Evolutionary conservation across 2,329 filamentous ascomycete species (phyloP), one percentile per base, ranked within the genome.

Genomic region (Xylariaceae sp.): DNA sequence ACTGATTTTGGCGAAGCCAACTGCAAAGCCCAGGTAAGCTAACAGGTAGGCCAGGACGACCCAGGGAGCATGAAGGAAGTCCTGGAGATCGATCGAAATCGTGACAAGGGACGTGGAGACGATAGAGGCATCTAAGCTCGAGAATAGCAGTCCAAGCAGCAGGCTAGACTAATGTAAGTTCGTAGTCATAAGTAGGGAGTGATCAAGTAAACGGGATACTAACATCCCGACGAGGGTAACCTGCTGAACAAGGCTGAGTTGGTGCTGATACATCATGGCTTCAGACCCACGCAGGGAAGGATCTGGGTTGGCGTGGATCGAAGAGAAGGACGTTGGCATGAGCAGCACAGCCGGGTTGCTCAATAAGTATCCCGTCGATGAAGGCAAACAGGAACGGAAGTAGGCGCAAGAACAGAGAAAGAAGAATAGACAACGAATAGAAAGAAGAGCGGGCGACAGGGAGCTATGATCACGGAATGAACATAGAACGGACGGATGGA

Each of bases 21-120:
- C 78, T 2, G 82, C 79, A 53, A 83, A 82, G n/a, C 81, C 80
- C 74, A 85, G 78, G 64, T 84, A 84, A 0, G 81, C 81, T 18
- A 85, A 68, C 8, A 85, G 74, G 63, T 85, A 85, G 0, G 81
- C 77, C 53, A 84, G 68, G 3, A 84, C 75, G 39, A 83, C 77
- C 82, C 82, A 85, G 34, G 80, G 77, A 2, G 78, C 77, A 60
- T 81, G 77, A 53, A 77, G 72, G 63, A 80, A 81, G 63, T 83
- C 77, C 7, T 75, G 65, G 13, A 83, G 72, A 53, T 83, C 78
- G 45, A 77, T 72, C 2, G 81, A 82, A 57, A 85, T 82, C 17
- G 79, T 79, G n/a, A 83, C 75, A 0, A 85, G 74, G 2, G 82
- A 82, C 0, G 82, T 84, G 11, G 81, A 82, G 13, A 84, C 79